Evolutionary conservation across 345 rosid genomes (phyloP).

Genomic region (Eucalyptus cloeziana): DNA sequence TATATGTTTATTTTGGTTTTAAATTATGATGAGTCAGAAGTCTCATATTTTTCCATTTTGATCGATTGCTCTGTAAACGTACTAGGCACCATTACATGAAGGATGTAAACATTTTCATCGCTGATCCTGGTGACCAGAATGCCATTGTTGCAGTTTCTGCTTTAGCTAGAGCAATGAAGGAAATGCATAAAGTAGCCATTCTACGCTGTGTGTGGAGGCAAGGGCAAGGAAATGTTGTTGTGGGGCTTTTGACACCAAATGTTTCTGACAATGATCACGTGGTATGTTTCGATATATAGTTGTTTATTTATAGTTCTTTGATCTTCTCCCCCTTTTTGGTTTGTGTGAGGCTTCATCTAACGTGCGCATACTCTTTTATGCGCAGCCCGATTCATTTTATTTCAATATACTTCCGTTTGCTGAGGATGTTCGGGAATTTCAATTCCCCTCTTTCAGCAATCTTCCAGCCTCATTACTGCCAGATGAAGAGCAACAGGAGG

Average conservation of each 20-base stretch:
- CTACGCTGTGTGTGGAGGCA: conserved; percentile 96
- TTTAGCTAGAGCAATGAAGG: conserved; percentile 79
- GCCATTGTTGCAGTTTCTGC: conserved; percentile 70
- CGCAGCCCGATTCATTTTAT: too few species aligned
- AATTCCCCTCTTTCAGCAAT: too few species aligned
- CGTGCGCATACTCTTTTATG: too few species aligned
- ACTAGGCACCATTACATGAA: conserved; percentile 87
- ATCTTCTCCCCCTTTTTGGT: not conserved
- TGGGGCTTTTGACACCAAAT: conserved; percentile 81
- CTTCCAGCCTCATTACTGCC: too few species aligned
- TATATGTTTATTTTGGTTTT: not conserved
- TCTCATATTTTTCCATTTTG: not conserved
- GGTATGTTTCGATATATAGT: conserved; percentile 23
- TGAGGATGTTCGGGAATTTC: too few species aligned
- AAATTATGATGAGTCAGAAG: not conserved
- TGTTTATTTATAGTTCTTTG: not conserved
- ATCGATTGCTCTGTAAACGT: not conserved
- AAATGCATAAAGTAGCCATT: conserved; percentile 68
- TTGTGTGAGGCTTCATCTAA: not conserved
- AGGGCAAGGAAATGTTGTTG: conserved; percentile 57
- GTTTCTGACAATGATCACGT: conserved; percentile 48
- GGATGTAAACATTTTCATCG: conserved; percentile 72
- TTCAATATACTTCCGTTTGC: too few species aligned
- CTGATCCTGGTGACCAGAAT: conserved; percentile 66
- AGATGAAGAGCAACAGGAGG: conserved; percentile 67